Base-by-base conservation (phyloP, 2,329 filamentous ascomycete genomes). In the Lizonia empirigonia region DNA sequence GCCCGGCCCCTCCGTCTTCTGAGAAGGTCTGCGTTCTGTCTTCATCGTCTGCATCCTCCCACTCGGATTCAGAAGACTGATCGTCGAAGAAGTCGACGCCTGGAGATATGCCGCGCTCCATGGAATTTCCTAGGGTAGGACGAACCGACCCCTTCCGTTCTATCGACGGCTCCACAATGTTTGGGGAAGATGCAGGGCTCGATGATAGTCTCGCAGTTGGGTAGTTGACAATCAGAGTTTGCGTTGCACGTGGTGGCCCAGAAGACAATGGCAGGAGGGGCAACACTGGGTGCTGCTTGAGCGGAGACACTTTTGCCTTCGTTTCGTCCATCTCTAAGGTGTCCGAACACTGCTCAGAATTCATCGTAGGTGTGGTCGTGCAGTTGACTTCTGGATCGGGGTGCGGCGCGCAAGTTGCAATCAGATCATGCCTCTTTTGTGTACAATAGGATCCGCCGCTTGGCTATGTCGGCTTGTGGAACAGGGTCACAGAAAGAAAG, bases 51-150 rank as follows among this genome's bases (percentile, higher is more conserved):
- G 60, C 61, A 26, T 67, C 62, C 22, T 63, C 65, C 55, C 61
- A 64, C 5, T 61, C 66, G 1, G 60, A 64, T 23, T 48, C 65
- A 3, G 61, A 64, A 5, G 62, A 61, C 22, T 42, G 46, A 32
- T 68, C 62, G 12, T 68, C 63, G 37, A 70, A 70, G 54, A 71
- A 69, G 39, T 69, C 62, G 8, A 52, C 56, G 16, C 63, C 65
- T 10, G 58, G 60, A 22, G 39, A 33, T 1, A 60, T 23, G 3
- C 58, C 62, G 7, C 37, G 49, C 23, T 64, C 50, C 63, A 70
- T 69, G 6, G 55, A 56, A 13, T 58, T 55, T 36, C 62, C 60
- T 50, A 65, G 58, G 9, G 60, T 56, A 5, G 64, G 65, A 12
- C 59, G 53, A 2, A 70, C 50, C 2, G 66, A 67, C 4, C 55